phyloP scores from a whole-genome alignment of 75 land plant species.

The Sequoia sempervirens region DNA sequence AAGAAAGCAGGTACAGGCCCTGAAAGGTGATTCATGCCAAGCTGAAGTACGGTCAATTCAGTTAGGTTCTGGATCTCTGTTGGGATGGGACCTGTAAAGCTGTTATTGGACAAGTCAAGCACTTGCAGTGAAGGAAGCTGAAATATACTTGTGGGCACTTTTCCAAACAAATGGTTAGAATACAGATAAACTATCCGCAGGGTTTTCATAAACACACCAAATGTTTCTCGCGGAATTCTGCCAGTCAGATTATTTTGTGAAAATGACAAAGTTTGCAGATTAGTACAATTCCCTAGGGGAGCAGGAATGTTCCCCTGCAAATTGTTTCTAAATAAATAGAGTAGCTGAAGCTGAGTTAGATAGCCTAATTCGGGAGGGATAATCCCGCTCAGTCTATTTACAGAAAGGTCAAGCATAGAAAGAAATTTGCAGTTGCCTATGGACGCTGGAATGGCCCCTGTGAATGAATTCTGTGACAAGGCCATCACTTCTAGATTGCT shows the following conservation, averaged over 20 bases:
- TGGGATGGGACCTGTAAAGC: not conserved
- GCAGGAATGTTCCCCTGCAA: slow-evolving; percentile 61
- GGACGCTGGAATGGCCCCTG: not conserved
- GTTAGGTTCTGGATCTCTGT: not conserved
- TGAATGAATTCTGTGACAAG: slow-evolving; percentile 15
- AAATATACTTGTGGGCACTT: slow-evolving; percentile 14
- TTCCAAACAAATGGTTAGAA: slow-evolving; percentile 24
- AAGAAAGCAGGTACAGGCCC: not conserved
- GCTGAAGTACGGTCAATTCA: not conserved
- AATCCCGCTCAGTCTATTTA: not conserved
- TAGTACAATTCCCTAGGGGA: not conserved
- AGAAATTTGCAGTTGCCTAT: not conserved
- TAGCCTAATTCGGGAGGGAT: not conserved
- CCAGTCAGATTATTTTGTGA: slow-evolving; percentile 36
- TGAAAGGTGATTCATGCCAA: not conserved
- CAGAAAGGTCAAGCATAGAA: not conserved
- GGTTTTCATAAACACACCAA: slow-evolving; percentile 5
- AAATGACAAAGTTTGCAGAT: slow-evolving; percentile 24
- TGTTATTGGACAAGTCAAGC: not conserved
- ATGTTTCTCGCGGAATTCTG: slow-evolving; percentile 16
- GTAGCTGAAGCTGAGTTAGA: not conserved
- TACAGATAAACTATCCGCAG: slow-evolving; percentile 9
- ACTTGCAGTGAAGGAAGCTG: slow-evolving; percentile 7
- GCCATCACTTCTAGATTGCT: slow-evolving; percentile 33
- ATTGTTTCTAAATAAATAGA: slow-evolving; percentile 1